Conservation (phyloP, 78 protist species). For the Capsaspora owczarzaki region DNA sequence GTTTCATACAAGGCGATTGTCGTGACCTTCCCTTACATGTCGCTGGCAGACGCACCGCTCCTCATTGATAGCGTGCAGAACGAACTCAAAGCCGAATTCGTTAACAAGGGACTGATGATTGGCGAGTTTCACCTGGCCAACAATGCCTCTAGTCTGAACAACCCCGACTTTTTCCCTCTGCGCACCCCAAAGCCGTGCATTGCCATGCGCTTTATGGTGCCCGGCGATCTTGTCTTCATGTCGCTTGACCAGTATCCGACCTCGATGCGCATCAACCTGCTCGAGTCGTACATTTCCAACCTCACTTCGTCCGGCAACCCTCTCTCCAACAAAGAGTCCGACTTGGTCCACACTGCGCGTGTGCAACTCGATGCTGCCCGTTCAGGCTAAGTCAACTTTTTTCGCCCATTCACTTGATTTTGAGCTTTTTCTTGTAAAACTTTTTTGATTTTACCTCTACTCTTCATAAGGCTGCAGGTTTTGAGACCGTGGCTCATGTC, state of each 20-base stretch:
- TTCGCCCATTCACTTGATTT: too few species aligned
- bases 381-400: too few species aligned
- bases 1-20: constrained; percentile 9
- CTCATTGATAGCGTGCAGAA: constrained; percentile 5
- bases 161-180: constrained; percentile 18
- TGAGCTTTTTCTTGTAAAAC: too few species aligned
- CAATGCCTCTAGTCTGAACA: constrained; percentile 13
- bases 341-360: too few species aligned
- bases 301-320: too few species aligned
- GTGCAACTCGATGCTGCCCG: too few species aligned
- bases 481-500: too few species aligned
- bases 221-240: constrained; percentile 14
- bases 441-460: too few species aligned
- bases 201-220: constrained; percentile 23
- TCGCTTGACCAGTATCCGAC: background rate
- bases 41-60: background rate
- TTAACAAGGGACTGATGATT: constrained; percentile 10
- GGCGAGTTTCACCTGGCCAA: constrained; percentile 23
- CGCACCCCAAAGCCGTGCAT: constrained; percentile 9
- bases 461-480: too few species aligned
- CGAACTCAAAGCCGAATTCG: constrained; percentile 2
- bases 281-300: constrained; percentile 5
- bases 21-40: constrained; percentile 12
- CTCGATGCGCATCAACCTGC: background rate
- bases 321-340: too few species aligned